phyloP scores from a whole-genome alignment of 1,284 basidiomycete species.

The Fomitopsis schrenkii region DNA sequence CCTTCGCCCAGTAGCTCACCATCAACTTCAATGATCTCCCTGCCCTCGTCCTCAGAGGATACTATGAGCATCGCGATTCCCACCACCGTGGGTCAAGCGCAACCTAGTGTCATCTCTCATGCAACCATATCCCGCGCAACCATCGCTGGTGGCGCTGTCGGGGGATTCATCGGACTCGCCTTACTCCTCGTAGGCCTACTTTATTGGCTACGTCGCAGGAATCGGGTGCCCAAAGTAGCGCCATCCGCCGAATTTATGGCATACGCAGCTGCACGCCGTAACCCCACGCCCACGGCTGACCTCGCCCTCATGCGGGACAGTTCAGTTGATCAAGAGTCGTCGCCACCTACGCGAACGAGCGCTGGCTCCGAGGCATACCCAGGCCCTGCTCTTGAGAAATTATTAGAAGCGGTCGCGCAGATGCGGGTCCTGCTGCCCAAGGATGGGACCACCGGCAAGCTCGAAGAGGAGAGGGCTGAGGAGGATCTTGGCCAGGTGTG shows the following conservation, averaged over 20 bases:
- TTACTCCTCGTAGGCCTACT: slow-evolving; percentile 4
- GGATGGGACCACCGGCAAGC: not conserved
- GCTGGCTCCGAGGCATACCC: not conserved
- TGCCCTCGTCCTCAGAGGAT: too few relatives aligned
- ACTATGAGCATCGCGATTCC: too few relatives aligned
- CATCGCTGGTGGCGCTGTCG: slow-evolving; percentile 18
- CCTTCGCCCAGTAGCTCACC: too few relatives aligned
- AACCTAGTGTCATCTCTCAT: not conserved
- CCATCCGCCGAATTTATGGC: slow-evolving; percentile 24
- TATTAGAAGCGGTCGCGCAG: not conserved
- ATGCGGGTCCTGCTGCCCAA: not conserved
- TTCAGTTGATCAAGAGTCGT: not conserved
- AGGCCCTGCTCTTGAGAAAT: not conserved
- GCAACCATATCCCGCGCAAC: not conserved
- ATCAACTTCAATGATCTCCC: too few relatives aligned
- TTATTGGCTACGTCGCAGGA: not conserved
- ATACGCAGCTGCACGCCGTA: not conserved
- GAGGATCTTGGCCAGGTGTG: not conserved
- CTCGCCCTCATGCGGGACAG: not conserved
- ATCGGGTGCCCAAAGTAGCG: slow-evolving; percentile 11
- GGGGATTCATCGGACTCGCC: slow-evolving; percentile 5
- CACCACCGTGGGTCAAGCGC: too few relatives aligned
- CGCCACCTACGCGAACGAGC: not conserved
- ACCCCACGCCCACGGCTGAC: not conserved
- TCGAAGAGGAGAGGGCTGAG: not conserved